Evolutionary conservation across 208 protist genomes (phyloP).

Genomic region (Zelonia costaricensis): DNA sequence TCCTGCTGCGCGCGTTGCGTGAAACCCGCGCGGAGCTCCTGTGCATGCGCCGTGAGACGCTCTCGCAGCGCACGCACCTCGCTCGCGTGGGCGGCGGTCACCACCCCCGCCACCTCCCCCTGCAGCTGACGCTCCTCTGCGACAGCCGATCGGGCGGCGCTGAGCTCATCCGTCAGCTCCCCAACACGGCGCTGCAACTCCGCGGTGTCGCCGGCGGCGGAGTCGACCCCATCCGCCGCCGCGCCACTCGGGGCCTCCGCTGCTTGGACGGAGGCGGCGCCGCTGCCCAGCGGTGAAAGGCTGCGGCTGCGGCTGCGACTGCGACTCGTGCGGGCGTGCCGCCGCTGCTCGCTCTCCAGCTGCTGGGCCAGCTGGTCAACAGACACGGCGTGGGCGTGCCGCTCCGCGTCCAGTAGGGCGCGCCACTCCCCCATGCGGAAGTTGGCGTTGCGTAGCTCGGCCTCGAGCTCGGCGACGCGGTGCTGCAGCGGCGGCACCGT

Average conservation of each 20-base stretch:
- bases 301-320: slow-evolving; percentile 15
- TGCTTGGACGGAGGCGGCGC: no score
- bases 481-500: background rate
- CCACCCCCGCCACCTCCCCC: background rate
- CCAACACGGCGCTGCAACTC: no score
- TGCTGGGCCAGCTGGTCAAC: slow-evolving; percentile 34
- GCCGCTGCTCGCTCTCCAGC: slow-evolving; percentile 27
- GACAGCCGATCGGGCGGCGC: no score
- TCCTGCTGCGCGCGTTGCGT: background rate
- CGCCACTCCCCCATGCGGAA: slow-evolving; percentile 38
- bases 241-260: no score
- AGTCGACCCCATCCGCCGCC: no score
- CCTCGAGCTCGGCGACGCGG: slow-evolving; percentile 28
- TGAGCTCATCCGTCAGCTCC: no score
- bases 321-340: slow-evolving; percentile 8
- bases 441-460: slow-evolving; percentile 25
- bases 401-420: slow-evolving; percentile 32
- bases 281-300: slow-evolving; percentile 5
- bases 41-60: background rate
- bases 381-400: slow-evolving; percentile 33
- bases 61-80: background rate
- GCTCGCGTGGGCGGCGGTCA: background rate
- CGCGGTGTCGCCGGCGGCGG: no score
- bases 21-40: background rate
- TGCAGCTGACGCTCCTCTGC: background rate